Conservation (phyloP, 148 eudicot species). For the Persicaria maculosa region DNA sequence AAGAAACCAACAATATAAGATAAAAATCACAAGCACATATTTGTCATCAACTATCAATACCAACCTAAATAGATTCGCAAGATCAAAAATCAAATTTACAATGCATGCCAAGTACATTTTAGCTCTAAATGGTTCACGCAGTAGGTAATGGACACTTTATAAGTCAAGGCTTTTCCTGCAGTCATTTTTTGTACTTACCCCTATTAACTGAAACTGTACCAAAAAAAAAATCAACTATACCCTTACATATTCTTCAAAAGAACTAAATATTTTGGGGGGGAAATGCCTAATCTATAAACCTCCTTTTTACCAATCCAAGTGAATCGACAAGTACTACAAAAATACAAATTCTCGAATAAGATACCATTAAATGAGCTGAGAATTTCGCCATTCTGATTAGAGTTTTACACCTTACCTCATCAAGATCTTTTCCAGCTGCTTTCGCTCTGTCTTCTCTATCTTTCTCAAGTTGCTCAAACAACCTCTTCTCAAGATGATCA, state of each 20-base stretch:
- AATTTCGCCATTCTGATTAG: background rate
- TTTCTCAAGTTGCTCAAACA: conserved; percentile 42
- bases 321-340: background rate
- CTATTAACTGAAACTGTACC: background rate
- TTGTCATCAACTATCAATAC: background rate
- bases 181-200: background rate
- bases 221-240: no score
- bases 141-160: background rate
- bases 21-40: background rate
- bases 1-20: background rate
- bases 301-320: background rate
- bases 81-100: background rate
- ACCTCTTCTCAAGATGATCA: conserved; percentile 75
- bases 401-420: conserved; percentile 42
- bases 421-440: conserved; percentile 32
- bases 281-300: background rate
- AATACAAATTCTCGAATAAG: background rate
- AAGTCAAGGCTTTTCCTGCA: background rate
- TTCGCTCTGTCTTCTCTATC: conserved; percentile 72
- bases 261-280: background rate
- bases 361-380: background rate
- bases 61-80: background rate
- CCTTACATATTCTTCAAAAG: background rate
- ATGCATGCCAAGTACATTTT: background rate
- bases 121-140: background rate